phyloP scores from a whole-genome alignment of 805 yeast species.

The Ogataea pilisensis region DNA sequence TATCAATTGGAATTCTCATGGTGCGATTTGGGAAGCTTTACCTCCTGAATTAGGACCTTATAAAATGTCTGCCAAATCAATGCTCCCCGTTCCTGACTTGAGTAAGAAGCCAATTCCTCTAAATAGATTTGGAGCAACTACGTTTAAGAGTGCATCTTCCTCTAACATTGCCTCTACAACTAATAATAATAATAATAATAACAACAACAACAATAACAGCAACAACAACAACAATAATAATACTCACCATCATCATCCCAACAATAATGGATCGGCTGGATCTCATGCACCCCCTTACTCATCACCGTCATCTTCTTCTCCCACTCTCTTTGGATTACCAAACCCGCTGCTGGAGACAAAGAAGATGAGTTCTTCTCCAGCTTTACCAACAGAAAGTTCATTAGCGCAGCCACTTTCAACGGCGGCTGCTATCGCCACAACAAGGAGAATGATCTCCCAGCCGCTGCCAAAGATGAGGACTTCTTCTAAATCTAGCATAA shows the following conservation, averaged over 20 bases:
- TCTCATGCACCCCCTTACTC: neutral
- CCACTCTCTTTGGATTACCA: constrained; percentile 21
- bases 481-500: constrained; percentile 1
- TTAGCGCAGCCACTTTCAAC: constrained; percentile 12
- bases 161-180: constrained; percentile 5
- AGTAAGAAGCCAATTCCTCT: constrained; percentile 22
- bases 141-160: constrained; percentile 4
- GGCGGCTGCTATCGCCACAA: constrained; percentile 22
- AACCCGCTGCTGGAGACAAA: constrained; percentile 12
- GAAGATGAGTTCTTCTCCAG: constrained; percentile 17
- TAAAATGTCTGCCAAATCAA: constrained; percentile 69
- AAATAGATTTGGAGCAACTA: constrained; percentile 1
- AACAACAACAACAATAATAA: neutral
- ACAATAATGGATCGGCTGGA: constrained; percentile 3
- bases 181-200: no score
- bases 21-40: constrained; percentile 50
- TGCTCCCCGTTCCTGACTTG: constrained; percentile 67
- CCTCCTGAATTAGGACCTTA: constrained; percentile 72
- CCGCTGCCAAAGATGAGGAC: constrained; percentile 10
- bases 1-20: constrained; percentile 50
- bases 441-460: constrained; percentile 13
- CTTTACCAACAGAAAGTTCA: constrained; percentile 11
- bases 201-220: constrained; percentile 7
- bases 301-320: constrained; percentile 4
- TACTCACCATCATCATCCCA: neutral